Conservation (phyloP, 441 rosid species). For the Erodium trifolium region DNA sequence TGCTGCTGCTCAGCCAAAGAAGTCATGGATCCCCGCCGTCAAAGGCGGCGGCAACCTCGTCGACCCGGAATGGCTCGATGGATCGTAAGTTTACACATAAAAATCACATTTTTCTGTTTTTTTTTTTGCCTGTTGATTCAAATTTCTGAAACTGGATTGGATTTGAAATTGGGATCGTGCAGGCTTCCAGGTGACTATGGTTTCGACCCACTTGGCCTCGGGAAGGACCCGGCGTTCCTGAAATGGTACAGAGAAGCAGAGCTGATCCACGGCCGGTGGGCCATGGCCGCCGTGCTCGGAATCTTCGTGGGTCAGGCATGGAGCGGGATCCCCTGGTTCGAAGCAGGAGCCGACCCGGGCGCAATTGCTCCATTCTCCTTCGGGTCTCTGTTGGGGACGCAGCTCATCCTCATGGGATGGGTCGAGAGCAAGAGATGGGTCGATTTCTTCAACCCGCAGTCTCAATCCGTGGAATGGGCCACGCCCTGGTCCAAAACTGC, state of each 20-base stretch:
- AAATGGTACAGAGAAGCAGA: constrained; percentile 96
- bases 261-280: constrained; percentile 96
- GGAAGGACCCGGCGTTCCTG: constrained; percentile 85
- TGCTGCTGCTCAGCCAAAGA: constrained; percentile 42
- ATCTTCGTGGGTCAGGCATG: constrained; percentile 89
- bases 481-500: constrained; percentile 88
- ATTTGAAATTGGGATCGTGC: constrained; percentile 13
- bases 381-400: constrained; percentile 72
- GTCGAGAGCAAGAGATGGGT: constrained; percentile 98
- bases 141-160: background rate
- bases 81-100: constrained; percentile 58
- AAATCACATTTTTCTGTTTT: no score
- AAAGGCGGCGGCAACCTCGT: constrained; percentile 74
- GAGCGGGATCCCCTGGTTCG: constrained; percentile 94
- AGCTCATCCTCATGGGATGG: constrained; percentile 93
- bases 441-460: constrained; percentile 85
- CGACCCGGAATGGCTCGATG: constrained; percentile 98
- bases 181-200: constrained; percentile 96
- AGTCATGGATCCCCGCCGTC: constrained; percentile 89
- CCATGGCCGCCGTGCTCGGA: constrained; percentile 83
- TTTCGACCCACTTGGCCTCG: constrained; percentile 85
- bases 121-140: no score
- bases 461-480: constrained; percentile 90
- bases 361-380: constrained; percentile 89
- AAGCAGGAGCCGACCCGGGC: constrained; percentile 82